These are phyloP conservation scores for Clarireedia sp. DNA, from an alignment of 2,329 filamentous ascomycete species.

Conservation along the genomic window DNA sequence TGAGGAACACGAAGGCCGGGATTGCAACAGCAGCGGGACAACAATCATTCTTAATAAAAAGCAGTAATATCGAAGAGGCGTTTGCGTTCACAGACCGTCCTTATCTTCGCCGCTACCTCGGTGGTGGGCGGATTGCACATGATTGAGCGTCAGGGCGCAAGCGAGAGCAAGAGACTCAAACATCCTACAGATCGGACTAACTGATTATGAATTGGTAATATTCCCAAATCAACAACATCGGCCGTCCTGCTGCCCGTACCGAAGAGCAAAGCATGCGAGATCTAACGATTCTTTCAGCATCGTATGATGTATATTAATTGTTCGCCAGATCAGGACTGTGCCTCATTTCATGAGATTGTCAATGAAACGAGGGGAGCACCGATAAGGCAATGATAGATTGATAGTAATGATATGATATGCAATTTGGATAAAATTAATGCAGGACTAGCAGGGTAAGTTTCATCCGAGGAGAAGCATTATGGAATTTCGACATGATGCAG, in stretches of 20 bases:
- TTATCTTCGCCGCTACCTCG: neutral
- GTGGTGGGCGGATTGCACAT: neutral
- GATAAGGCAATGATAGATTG: slow-evolving; percentile 5
- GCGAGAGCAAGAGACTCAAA: neutral
- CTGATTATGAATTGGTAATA: neutral
- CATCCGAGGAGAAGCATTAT: neutral
- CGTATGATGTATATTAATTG: slow-evolving; percentile 8
- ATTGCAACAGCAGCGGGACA: too few relatives aligned
- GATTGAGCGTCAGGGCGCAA: slow-evolving; percentile 6
- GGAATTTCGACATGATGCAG: too few relatives aligned
- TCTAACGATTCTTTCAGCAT: slow-evolving; percentile 5
- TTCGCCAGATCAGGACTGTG: neutral
- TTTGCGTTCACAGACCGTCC: slow-evolving; percentile 4
- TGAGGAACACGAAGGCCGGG: neutral
- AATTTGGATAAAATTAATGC: slow-evolving; percentile 9
- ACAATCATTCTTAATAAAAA: neutral
- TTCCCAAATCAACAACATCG: neutral
- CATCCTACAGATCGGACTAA: neutral
- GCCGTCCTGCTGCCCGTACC: neutral
- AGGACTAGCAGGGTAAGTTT: neutral
- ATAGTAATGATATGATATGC: neutral
- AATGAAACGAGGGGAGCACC: neutral
- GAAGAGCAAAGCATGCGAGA: neutral
- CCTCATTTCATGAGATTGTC: slow-evolving; percentile 1
- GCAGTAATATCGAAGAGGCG: slow-evolving; percentile 1